phyloP scores from a whole-genome alignment of 768 basidiomycete species.

The Clitopilus hobsonii region DNA sequence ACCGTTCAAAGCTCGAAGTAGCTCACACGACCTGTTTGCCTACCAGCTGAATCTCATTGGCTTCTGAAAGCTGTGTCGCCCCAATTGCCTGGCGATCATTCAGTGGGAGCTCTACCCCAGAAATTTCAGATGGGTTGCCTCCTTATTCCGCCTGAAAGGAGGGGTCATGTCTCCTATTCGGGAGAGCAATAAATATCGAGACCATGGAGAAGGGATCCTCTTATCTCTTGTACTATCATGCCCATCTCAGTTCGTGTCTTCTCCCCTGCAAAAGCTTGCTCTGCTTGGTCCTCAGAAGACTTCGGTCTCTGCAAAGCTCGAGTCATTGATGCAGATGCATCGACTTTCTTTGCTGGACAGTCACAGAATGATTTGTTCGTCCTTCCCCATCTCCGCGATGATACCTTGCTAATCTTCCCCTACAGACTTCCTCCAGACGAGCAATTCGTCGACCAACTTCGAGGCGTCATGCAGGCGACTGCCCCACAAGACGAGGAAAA shows the following conservation, averaged over 20 bases:
- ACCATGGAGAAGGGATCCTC: not conserved
- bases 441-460: slow-evolving; percentile 12
- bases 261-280: slow-evolving; percentile 8
- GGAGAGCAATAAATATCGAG: not conserved
- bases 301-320: slow-evolving; percentile 9
- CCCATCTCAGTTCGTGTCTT: not conserved
- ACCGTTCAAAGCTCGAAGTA: not conserved
- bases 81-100: not conserved
- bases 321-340: slow-evolving; percentile 8
- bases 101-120: not conserved
- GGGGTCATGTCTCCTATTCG: not conserved
- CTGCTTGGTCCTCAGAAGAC: slow-evolving; percentile 12
- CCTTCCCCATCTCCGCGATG: not conserved
- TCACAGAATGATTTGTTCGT: slow-evolving; percentile 5
- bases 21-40: not conserved
- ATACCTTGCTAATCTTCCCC: slow-evolving; percentile 1
- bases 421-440: slow-evolving; percentile 10
- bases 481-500: slow-evolving; percentile 3
- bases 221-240: not conserved
- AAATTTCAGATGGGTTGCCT: not conserved
- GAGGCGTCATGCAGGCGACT: slow-evolving; percentile 5
- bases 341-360: slow-evolving; percentile 9
- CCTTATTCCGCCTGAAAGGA: not conserved
- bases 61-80: not conserved
- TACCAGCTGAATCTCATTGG: not conserved